These are phyloP conservation scores for Kodamaea hsintzibuensis DNA, from an alignment of 805 yeast species.

Conservation along the genomic window DNA sequence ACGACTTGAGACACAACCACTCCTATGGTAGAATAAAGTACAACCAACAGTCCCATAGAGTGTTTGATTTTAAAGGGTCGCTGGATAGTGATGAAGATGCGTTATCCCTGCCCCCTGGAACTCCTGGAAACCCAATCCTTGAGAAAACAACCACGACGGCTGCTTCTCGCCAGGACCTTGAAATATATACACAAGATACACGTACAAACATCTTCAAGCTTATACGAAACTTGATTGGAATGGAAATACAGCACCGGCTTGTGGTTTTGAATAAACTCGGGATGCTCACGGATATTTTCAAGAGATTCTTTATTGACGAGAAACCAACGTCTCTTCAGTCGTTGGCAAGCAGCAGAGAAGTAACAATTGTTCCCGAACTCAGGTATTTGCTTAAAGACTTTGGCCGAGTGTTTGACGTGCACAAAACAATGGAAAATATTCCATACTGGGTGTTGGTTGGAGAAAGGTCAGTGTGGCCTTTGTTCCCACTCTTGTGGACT, in stretches of 20 bases:
- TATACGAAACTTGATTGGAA: slow-evolving; percentile 55
- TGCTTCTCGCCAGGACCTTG: slow-evolving; percentile 25
- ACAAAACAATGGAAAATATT: slow-evolving; percentile 66
- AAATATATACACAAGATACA: slow-evolving; percentile 33
- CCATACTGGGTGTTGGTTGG: slow-evolving; percentile 91
- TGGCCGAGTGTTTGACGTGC: slow-evolving; percentile 76
- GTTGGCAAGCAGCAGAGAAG: slow-evolving; percentile 63
- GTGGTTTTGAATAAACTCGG: slow-evolving; percentile 80
- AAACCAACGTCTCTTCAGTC: slow-evolving; percentile 68
- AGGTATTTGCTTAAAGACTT: slow-evolving; percentile 68
- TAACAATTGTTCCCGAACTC: slow-evolving; percentile 87
- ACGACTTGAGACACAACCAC: slow-evolving; percentile 74
- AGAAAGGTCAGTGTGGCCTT: slow-evolving; percentile 91
- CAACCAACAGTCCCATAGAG: slow-evolving; percentile 14
- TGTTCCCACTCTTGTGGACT: slow-evolving; percentile 79
- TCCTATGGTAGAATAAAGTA: slow-evolving; percentile 32
- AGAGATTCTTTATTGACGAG: slow-evolving; percentile 83
- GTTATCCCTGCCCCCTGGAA: neutral
- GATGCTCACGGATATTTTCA: slow-evolving; percentile 64
- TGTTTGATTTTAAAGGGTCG: slow-evolving; percentile 8
- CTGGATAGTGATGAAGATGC: slow-evolving; percentile 9
- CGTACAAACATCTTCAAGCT: slow-evolving; percentile 34
- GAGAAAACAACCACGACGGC: slow-evolving; percentile 1
- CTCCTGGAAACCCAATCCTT: neutral
- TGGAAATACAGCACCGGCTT: slow-evolving; percentile 84